Evolutionary conservation across 805 yeast genomes (phyloP), one percentile per base, ranked within the genome.

Genomic region (Cyberlindnera mycetangii): DNA sequence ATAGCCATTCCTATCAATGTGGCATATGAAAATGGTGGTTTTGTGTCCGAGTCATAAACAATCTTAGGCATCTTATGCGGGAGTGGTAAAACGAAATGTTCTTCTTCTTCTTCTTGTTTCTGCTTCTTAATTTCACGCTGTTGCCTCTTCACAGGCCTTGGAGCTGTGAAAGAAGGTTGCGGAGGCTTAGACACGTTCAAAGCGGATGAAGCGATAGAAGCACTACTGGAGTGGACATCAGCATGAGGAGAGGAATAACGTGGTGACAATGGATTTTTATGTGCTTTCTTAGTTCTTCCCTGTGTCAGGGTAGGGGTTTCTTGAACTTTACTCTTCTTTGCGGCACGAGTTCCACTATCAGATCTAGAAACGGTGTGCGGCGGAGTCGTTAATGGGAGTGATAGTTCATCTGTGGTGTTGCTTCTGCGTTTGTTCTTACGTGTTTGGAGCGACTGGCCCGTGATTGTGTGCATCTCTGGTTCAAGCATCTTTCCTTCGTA

Each of bases 11-110:
- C 97, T 51, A 92, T 92, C 48, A 92, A 73, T 41, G 89, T 83
- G 4, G 99, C 99, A 61, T 92, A 92, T 6, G 97, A 88, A 63
- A 82, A 90, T 0, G 96, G 96, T 2, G 99, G 99, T 64, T 93
- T 92, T 11, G 61, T 51, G 18, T 50, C 52, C 2, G 54, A 54
- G 11, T 54, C 53, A 33, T 50, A 43, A 2, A 49, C 33, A 7
- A 59, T 42, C 16, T 38, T 42, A 2, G 64, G 62, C 62, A 59
- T 56, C 31, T 48, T 36, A 11, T 41, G 27, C 9, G 64, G 64
- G 1, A 47, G 47, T 11, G 64, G 64, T 2, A 55, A 34, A 12
- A 46, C 48, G 19, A 42, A 38, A 5, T 32, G 21, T 32, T 7
- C n/a, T n/a, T 41, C 51, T 11, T 45, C 46, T n/a, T 33, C 41